Percentiles rank a stretch among this genome's conserved stretches.
phyloP scores from a whole-genome alignment of 345 rosid species.

The Lumnitzera littorea region DNA sequence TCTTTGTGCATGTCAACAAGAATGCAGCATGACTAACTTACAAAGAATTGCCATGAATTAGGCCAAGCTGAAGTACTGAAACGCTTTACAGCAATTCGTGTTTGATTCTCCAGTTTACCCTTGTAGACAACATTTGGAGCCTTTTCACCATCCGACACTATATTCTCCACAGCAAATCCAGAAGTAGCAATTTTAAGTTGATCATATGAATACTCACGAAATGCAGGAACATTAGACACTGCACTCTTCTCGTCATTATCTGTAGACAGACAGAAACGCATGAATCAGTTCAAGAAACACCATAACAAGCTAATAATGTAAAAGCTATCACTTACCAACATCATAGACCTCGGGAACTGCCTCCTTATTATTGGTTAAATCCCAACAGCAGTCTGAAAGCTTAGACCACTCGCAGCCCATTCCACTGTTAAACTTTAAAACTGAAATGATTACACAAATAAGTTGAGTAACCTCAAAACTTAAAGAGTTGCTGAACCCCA shows the following conservation, averaged over 20 bases:
- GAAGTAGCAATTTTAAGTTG: conserved; percentile 76
- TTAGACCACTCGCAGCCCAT: conserved; percentile 36
- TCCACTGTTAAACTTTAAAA: conserved; percentile 7
- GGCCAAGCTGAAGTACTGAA: conserved; percentile 94
- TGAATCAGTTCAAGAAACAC: background rate
- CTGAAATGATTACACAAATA: background rate
- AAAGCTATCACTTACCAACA: conserved; percentile 17
- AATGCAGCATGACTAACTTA: conserved; percentile 10
- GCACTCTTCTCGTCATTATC: conserved; percentile 43
- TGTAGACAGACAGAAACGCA: conserved; percentile 14
- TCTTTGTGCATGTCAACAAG: background rate
- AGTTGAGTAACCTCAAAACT: conserved; percentile 1
- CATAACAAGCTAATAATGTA: background rate
- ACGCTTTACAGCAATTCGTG: conserved; percentile 79
- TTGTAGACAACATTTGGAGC: conserved; percentile 89
- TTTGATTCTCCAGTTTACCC: conserved; percentile 76
- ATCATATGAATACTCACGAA: conserved; percentile 60
- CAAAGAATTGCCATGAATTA: conserved; percentile 75
- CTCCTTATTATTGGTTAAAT: conserved; percentile 8
- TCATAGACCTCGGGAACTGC: conserved; percentile 13
- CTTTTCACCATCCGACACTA: conserved; percentile 91
- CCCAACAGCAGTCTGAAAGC: conserved; percentile 24
- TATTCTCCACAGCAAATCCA: conserved; percentile 81
- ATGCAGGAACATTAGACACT: conserved; percentile 32
- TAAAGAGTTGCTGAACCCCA: background rate